Evolutionary conservation across 2,329 filamentous ascomycete species (phyloP), one percentile per base, ranked within the genome.

Genomic region (Byssoonygena ceratinophila): DNA sequence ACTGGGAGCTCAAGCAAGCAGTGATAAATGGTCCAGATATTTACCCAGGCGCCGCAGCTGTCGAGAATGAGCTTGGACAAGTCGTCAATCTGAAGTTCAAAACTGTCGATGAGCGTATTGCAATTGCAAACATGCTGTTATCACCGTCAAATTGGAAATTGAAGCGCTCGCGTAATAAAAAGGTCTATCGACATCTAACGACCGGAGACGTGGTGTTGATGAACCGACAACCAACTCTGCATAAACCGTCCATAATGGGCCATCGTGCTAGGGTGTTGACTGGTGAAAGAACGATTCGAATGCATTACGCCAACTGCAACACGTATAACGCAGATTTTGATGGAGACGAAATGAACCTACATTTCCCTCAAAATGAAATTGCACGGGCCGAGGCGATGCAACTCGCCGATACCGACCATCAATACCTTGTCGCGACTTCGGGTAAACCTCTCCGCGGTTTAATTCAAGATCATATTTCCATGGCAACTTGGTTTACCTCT

Each of bases 281-380:
- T 0, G 90, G 89, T 32, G 94, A 98, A 68, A 94, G 94, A 72
- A 97, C 92, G 0, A 90, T 98, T 66, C 89, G 92, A 59, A 97
- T 98, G 91, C 92, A 98, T 74, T 98, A 98, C 71, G 91, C 92
- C 62, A 98, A 98, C 68, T 97, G 92, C 69, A 98, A 98, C 65
- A 96, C 92, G 0, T 98, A 98, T 76, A 98, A 98, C 62, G 92
- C 92, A 29, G 92, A 98, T 76, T 98, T 98, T 65, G 94, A 98
- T 64, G 92, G 92, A 68, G 92, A 98, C 66, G 92, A 98, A 70
- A 98, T 98, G 92, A 98, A 98, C 68, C 94, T 98, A 90, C 92
- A 98, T 71, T 97, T 98, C 64, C 92, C 92, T 1, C 92, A 98
- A 62, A 97, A 95, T 60, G 94, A 97, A 66, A 77, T 97, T 58